Conservation (phyloP, 805 yeast species). For the Blastobotrys robertii region DNA sequence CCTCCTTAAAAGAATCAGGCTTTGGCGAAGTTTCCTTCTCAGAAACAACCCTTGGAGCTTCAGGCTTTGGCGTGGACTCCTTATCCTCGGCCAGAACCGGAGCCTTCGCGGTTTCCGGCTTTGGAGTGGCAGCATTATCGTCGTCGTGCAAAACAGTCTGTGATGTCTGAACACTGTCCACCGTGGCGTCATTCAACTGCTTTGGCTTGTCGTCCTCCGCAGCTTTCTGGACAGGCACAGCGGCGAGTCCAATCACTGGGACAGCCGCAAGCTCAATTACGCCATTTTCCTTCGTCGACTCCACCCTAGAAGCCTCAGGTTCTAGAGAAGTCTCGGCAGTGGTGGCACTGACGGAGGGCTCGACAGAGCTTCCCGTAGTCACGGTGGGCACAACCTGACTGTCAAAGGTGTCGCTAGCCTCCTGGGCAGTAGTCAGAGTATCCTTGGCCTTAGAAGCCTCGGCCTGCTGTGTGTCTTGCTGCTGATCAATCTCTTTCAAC, state of each 20-base stretch:
- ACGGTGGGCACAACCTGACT: too few species aligned
- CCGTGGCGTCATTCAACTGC: slow-evolving; percentile 14
- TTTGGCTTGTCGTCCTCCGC: slow-evolving; percentile 1
- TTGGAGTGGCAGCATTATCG: neutral
- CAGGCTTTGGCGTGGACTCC: neutral
- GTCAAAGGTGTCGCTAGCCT: too few species aligned
- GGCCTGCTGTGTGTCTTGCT: slow-evolving; percentile 1
- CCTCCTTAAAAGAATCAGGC: slow-evolving; percentile 3
- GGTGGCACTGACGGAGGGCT: too few species aligned
- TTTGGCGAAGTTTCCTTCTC: neutral
- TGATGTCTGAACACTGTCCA: slow-evolving; percentile 12
- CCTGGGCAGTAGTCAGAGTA: too few species aligned
- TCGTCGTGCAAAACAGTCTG: neutral
- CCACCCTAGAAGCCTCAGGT: too few species aligned
- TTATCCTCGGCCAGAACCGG: neutral
- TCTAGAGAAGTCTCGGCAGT: too few species aligned
- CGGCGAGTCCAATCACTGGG: too few species aligned
- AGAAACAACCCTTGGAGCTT: neutral
- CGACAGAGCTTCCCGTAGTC: too few species aligned
- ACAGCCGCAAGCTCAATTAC: too few species aligned
- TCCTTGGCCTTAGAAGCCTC: neutral
- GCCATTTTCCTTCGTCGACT: too few species aligned
- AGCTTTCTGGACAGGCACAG: too few species aligned
- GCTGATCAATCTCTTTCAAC: neutral
- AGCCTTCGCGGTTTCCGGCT: neutral